Evolutionary conservation across 2,329 filamentous ascomycete genomes (phyloP), one percentile per base, ranked within the genome.

Genomic region (Claviceps fusiformis): DNA sequence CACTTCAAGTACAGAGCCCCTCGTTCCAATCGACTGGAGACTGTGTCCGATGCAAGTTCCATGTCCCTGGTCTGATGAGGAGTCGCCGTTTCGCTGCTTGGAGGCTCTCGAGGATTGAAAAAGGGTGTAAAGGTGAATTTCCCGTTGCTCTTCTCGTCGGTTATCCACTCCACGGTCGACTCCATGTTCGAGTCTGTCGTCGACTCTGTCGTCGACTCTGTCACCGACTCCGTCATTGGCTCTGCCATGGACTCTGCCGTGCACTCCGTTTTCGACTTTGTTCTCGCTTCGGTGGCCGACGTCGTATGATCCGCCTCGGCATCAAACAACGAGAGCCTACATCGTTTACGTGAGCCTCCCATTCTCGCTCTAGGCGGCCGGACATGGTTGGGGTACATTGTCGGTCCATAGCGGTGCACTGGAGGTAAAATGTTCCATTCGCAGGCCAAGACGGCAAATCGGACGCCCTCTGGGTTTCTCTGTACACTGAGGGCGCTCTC

Each of bases 361-460:
- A 17, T n/a, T 17, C 35, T 9, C 5, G n/a, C 29, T 29, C 45
- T n/a, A 5, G 39, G 39, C 15, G 48, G 37, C 29, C 29, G 50
- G 3, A 19, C 50, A 33, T 15, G 1, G 11, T 53, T 41, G 3
- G 41, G 52, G 11, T 27, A n/a, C 35, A 13, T 1, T 2, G 15
- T 7, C 7, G 35, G 33, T 29, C 11, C 17, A 15, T 13, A 35
- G 11, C 27, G 37, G 24, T 55, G 49, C 19, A 43, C 10, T 39
- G 56, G 56, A 13, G 53, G 53, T 17, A 19, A 9, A 15, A 68
- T 63, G 6, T 61, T 56, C 71, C 70, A 74, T 58, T 75, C 69
- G 57, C 71, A 75, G 1, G 67, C 70, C 43, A 75, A 51, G 5
- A 75, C 62, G 31, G 69, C 66, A 57, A 75, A 75, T 15, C 67